Conservation (phyloP, 208 protist species). For the Acanthamoeba triangularis region DNA sequence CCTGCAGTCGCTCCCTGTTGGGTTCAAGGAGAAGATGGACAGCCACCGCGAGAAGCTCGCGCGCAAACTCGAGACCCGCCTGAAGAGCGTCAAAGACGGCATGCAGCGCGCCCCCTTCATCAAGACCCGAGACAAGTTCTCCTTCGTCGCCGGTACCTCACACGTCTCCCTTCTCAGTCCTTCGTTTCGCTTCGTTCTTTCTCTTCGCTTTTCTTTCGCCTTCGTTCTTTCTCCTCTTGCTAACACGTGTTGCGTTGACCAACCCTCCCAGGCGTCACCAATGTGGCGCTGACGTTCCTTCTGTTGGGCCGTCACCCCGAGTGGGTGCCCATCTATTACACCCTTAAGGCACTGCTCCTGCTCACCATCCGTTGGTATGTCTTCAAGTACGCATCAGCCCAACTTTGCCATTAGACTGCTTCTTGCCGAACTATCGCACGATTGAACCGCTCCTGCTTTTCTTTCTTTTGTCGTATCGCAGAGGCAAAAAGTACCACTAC, state of each 20-base stretch:
- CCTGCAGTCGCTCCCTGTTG: background rate
- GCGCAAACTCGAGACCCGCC: background rate
- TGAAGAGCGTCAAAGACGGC: constrained; percentile 46
- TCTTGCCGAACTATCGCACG: background rate
- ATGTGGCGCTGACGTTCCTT: constrained; percentile 59
- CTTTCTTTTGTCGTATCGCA: background rate
- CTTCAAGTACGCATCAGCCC: constrained; percentile 42
- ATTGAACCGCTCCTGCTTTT: too few species aligned
- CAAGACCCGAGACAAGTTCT: constrained; percentile 67
- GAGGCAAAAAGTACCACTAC: constrained; percentile 83
- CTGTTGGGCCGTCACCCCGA: constrained; percentile 50
- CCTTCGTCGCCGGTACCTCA: constrained; percentile 44
- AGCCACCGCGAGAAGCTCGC: constrained; percentile 53
- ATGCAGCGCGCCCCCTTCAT: constrained; percentile 69
- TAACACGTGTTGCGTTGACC: background rate
- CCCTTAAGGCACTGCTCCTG: background rate
- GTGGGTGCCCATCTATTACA: constrained; percentile 56
- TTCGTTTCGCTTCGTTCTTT: background rate
- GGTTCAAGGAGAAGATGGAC: constrained; percentile 50
- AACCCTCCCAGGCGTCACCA: background rate
- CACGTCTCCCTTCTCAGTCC: background rate
- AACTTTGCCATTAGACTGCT: background rate
- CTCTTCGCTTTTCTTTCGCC: background rate
- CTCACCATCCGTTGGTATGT: constrained; percentile 50
- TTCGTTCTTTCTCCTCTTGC: too few species aligned